Evolutionary conservation across 1,284 basidiomycete species (phyloP), one percentile per base, ranked within the genome.

Genomic region (Irpex sp.): DNA sequence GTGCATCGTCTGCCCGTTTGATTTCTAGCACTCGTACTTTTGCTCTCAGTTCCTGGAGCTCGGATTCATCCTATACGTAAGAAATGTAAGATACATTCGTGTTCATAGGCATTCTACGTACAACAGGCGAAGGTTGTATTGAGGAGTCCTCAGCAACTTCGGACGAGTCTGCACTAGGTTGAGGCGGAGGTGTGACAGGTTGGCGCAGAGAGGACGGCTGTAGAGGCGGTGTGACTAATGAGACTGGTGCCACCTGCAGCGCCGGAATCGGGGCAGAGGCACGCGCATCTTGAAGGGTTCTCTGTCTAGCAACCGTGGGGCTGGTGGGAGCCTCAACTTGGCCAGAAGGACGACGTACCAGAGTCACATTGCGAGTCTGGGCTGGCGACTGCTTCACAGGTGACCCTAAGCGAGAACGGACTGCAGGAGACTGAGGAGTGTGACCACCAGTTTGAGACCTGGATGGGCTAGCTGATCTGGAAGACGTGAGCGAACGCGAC

Each of bases 1-100:
- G 88, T 0, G 92, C 82, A 70, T 98, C 97, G 66, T 98, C 95
- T 1, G 87, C 84, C 13, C 94, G 88, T 70, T 94, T 90, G 17
- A 86, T 85, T 77, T 99, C 97, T 21, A 97, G 79, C 3, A 97
- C 86, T 36, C 93, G 86, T 19, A 93, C 81, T 74, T 93, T 94
- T 58, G 90, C 90, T 47, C 90, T 87, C 57, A 95, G 79, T 74
- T 97, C 94, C 75, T 94, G 92, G 2, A 89, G 73, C 69, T 92
- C 90, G 50, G 81, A 75, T 63, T 90, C 87, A 63, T 82, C 80
- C 62, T 71, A 70, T 15, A 67, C 61, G 58, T 61, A 62, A 65
- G 67, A 58, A 39, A 54, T 59, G 43, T 21, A 33, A 36, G 36
- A 19, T 50, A 31, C 11, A 46, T 61, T 9, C 46, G 54, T 56